phyloP scores from a whole-genome alignment of 192 early-diverging fungal species.

The Haplosporangium gracile region DNA sequence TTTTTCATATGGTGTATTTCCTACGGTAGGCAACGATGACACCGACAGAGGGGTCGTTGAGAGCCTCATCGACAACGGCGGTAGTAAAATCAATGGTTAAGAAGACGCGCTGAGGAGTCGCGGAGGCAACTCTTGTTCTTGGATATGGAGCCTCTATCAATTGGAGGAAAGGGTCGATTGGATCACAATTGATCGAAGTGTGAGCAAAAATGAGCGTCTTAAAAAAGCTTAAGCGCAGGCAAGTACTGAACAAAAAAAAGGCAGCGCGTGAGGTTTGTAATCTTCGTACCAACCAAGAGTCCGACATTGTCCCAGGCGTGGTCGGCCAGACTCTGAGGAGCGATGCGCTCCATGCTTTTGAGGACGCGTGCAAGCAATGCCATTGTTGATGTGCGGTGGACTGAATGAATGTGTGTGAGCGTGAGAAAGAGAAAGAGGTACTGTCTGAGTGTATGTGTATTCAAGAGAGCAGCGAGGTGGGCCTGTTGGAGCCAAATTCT shows the following conservation, averaged over 20 bases:
- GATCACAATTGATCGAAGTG: not conserved
- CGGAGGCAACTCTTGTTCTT: slow-evolving; percentile 51
- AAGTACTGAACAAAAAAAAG: not conserved
- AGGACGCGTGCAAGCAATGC: slow-evolving; percentile 70
- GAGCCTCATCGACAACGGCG: slow-evolving; percentile 80
- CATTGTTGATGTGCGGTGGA: slow-evolving; percentile 44
- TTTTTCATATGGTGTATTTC: not conserved
- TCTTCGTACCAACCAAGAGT: slow-evolving; percentile 73
- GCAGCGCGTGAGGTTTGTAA: not conserved
- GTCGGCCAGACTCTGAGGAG: slow-evolving; percentile 86
- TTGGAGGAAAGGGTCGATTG: not conserved
- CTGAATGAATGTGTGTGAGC: not conserved
- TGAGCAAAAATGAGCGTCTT: not conserved
- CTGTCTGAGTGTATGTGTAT: no score
- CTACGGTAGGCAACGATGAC: slow-evolving; percentile 90
- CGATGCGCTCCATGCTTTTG: slow-evolving; percentile 83
- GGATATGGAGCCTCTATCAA: slow-evolving; percentile 84
- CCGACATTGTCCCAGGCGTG: slow-evolving; percentile 95
- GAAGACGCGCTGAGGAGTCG: slow-evolving; percentile 79
- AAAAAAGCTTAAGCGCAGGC: not conserved
- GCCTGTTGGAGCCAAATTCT: not conserved
- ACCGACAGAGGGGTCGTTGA: slow-evolving; percentile 80
- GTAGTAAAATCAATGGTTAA: slow-evolving; percentile 94
- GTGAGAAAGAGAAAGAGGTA: not conserved
- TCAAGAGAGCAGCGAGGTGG: not conserved